Evolutionary conservation across 306 rosid genomes (phyloP).

Genomic region (Medicago ruthenica): DNA sequence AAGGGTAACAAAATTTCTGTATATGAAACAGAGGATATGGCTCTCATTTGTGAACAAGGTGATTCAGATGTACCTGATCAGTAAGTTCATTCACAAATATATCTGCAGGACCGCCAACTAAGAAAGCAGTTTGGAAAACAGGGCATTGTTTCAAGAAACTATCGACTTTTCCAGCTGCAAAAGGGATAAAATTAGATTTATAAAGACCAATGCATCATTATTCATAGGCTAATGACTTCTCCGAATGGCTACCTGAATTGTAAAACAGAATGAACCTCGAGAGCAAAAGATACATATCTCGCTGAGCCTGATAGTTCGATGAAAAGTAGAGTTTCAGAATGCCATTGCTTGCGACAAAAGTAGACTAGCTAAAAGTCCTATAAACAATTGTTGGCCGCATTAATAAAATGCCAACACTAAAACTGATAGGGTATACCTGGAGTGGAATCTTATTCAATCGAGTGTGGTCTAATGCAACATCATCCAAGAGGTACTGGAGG

Average conservation of each 20-base stretch:
- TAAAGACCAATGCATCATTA: conserved; percentile 33
- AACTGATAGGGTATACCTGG: conserved; percentile 47
- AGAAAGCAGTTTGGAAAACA: conserved; percentile 76
- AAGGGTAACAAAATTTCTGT: conserved; percentile 33
- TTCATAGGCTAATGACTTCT: conserved; percentile 31
- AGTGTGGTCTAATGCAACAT: conserved; percentile 76
- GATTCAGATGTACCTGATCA: conserved; percentile 70
- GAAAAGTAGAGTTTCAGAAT: conserved; percentile 38
- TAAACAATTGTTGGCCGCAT: neutral
- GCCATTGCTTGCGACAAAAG: conserved; percentile 23
- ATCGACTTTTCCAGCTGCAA: conserved; percentile 77
- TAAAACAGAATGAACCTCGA: conserved; percentile 90
- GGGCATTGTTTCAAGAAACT: conserved; percentile 86
- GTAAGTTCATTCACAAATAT: conserved; percentile 90
- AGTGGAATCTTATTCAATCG: conserved; percentile 66
- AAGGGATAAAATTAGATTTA: conserved; percentile 35
- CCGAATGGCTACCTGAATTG: conserved; percentile 69
- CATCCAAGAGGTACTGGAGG: conserved; percentile 89
- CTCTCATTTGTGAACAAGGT: conserved; percentile 24
- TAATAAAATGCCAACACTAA: conserved; percentile 28
- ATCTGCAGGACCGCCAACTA: conserved; percentile 86
- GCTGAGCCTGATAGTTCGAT: conserved; percentile 75
- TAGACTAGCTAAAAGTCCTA: conserved; percentile 19
- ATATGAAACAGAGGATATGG: conserved; percentile 1
- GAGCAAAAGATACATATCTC: conserved; percentile 91